Conservation (phyloP, 2,329 filamentous ascomycete genomes). For the Scytalidium sp. region DNA sequence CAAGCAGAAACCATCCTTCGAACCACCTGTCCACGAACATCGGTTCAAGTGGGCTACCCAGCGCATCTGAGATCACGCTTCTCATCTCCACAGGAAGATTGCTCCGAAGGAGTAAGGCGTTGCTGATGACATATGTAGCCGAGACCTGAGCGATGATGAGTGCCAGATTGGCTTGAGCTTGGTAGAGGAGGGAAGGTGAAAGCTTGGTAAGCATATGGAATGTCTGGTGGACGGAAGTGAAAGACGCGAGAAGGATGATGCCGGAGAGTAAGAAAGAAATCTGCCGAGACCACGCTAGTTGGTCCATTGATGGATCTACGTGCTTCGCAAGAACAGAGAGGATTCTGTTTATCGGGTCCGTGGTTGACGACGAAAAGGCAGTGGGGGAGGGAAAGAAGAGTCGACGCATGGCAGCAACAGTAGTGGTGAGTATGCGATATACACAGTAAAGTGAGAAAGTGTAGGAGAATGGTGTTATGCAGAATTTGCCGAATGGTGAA, state of each 20-base stretch:
- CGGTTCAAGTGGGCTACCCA: conserved; percentile 69
- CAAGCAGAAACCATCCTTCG: conserved; percentile 78
- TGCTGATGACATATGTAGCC: conserved; percentile 82
- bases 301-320: conserved; percentile 80
- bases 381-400: conserved; percentile 34
- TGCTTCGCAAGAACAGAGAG: conserved; percentile 77
- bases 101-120: conserved; percentile 71
- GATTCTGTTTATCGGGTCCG: conserved; percentile 81
- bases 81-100: conserved; percentile 77
- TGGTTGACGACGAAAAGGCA: conserved; percentile 51
- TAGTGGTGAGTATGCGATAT: conserved; percentile 75
- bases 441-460: conserved; percentile 79
- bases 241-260: conserved; percentile 77
- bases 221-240: conserved; percentile 81
- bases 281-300: conserved; percentile 77
- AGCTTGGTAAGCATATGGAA: conserved; percentile 78
- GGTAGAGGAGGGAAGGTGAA: conserved; percentile 68
- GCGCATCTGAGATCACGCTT: conserved; percentile 71
- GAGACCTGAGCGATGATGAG: conserved; percentile 77
- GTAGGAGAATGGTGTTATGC: conserved; percentile 60
- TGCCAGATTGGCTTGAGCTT: conserved; percentile 71
- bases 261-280: conserved; percentile 83
- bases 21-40: conserved; percentile 81
- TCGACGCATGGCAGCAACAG: conserved; percentile 64
- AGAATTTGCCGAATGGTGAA: conserved; percentile 62